phyloP scores from a whole-genome alignment of 2,329 filamentous ascomycete species.

The Verticillium isaacii region DNA sequence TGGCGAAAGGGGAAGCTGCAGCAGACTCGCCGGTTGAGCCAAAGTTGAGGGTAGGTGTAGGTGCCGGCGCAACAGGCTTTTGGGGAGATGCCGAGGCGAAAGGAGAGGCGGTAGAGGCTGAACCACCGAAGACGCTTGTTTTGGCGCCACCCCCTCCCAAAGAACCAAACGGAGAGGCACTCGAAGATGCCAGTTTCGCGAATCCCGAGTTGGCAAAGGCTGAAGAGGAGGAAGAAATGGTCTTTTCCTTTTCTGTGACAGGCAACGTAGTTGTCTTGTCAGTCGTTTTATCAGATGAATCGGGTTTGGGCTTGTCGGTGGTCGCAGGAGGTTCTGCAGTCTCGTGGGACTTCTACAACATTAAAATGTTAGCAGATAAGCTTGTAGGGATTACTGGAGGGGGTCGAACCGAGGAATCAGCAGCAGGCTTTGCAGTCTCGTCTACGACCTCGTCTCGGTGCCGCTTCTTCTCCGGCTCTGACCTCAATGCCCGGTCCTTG shows the following conservation, averaged over 20 bases:
- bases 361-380: background rate
- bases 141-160: conserved; percentile 39
- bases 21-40: conserved; percentile 32
- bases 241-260: conserved; percentile 19
- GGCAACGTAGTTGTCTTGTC: background rate
- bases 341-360: conserved; percentile 9
- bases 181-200: conserved; percentile 57
- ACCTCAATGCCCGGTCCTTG: conserved; percentile 39
- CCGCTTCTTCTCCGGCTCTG: conserved; percentile 62
- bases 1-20: conserved; percentile 42
- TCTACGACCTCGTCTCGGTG: conserved; percentile 43
- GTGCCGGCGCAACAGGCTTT: conserved; percentile 20
- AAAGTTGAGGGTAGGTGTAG: conserved; percentile 45
- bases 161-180: conserved; percentile 59
- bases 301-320: background rate
- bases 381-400: background rate
- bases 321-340: background rate
- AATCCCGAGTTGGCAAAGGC: conserved; percentile 67
- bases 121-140: conserved; percentile 41
- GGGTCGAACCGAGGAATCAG: conserved; percentile 4
- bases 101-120: conserved; percentile 17
- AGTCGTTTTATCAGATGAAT: background rate
- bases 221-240: conserved; percentile 32
- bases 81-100: conserved; percentile 22
- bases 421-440: conserved; percentile 13